phyloP scores from a whole-genome alignment of 2,329 filamentous ascomycete genomes.

The Penicillium concentricum region DNA sequence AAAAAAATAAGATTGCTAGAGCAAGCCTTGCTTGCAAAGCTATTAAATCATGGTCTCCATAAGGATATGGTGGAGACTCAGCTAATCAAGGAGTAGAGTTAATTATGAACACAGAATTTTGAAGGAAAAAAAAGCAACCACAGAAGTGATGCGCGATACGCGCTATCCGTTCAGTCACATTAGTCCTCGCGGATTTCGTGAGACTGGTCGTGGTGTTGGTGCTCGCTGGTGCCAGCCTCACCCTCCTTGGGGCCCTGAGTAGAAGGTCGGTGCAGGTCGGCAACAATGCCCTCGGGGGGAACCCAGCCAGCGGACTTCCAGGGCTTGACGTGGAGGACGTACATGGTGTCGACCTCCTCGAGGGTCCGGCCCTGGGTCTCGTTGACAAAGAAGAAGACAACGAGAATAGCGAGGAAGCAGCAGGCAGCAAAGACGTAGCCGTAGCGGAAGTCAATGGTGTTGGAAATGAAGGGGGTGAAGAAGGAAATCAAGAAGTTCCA shows the following conservation, averaged over 20 bases:
- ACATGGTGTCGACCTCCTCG: slow-evolving; percentile 80
- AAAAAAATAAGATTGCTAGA: not conserved
- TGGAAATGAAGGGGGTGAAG: slow-evolving; percentile 77
- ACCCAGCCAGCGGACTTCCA: slow-evolving; percentile 59
- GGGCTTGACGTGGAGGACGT: slow-evolving; percentile 63
- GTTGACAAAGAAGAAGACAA: slow-evolving; percentile 77
- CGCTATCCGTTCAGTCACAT: not conserved
- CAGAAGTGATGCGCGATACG: not conserved
- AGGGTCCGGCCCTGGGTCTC: slow-evolving; percentile 71
- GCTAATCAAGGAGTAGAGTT: slow-evolving; percentile 12
- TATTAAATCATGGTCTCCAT: slow-evolving; percentile 10
- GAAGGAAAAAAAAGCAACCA: slow-evolving; percentile 1
- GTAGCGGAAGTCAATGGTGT: slow-evolving; percentile 70
- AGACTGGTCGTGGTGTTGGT: slow-evolving; percentile 21
- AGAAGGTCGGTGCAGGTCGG: slow-evolving; percentile 26
- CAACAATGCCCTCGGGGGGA: slow-evolving; percentile 34
- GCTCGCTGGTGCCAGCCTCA: slow-evolving; percentile 17
- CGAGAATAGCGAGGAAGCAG: slow-evolving; percentile 61
- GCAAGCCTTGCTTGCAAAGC: not conserved
- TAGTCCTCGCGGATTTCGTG: slow-evolving; percentile 12
- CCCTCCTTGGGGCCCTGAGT: slow-evolving; percentile 18
- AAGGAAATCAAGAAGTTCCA: slow-evolving; percentile 76
- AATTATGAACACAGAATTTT: slow-evolving; percentile 17
- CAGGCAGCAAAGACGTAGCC: slow-evolving; percentile 77
- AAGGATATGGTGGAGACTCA: slow-evolving; percentile 8